Evolutionary conservation across 495 filamentous ascomycete genomes (phyloP).

Genomic region (Immersiella caudata): DNA sequence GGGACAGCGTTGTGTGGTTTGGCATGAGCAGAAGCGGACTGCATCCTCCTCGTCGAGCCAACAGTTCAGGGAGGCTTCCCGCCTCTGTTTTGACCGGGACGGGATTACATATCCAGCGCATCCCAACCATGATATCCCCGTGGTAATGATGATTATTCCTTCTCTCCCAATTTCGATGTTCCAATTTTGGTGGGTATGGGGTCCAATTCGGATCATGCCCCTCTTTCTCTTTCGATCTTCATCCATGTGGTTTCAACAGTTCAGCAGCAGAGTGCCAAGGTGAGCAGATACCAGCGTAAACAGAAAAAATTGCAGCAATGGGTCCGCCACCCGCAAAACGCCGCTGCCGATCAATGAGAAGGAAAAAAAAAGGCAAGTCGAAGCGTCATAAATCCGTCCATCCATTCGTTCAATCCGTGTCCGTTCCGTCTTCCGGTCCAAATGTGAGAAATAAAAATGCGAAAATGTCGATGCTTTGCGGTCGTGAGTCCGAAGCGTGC

Average conservation of each 20-base stretch:
- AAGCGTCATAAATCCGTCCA: slow-evolving; percentile 18
- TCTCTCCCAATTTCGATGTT: slow-evolving; percentile 11
- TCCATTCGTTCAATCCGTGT: slow-evolving; percentile 13
- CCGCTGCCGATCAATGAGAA: neutral
- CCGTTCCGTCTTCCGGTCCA: slow-evolving; percentile 21
- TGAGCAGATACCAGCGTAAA: neutral
- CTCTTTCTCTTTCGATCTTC: neutral
- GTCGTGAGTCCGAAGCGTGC: slow-evolving; percentile 5
- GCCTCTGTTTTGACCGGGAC: neutral
- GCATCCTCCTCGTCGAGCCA: neutral
- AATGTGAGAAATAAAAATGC: slow-evolving; percentile 6
- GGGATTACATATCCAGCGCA: neutral
- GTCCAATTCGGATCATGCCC: neutral
- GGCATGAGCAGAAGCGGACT: neutral
- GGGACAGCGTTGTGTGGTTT: neutral
- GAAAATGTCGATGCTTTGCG: slow-evolving; percentile 7
- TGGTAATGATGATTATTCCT: slow-evolving; percentile 7
- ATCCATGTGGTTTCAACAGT: neutral
- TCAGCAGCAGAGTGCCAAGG: neutral
- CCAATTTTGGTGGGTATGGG: slow-evolving; percentile 15
- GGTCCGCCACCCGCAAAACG: slow-evolving; percentile 12
- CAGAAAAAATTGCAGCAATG: slow-evolving; percentile 12
- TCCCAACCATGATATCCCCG: neutral
- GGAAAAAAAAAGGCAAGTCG: slow-evolving; percentile 1
- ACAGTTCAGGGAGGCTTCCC: neutral